Conservation (phyloP, 345 rosid species). For the Ceriops tagal region DNA sequence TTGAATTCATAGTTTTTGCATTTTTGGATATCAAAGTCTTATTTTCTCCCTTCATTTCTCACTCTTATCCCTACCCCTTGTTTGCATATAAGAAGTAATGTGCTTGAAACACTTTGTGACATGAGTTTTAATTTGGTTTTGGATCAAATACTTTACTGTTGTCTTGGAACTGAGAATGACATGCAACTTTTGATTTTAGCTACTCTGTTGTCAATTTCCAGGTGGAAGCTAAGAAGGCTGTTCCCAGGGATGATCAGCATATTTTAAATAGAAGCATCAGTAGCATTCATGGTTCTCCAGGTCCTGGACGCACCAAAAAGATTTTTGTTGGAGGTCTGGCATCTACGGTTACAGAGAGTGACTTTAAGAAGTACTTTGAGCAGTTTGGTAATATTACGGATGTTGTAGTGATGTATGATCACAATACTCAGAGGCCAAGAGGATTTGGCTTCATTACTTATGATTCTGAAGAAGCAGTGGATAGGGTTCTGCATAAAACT, state of each 20-base stretch:
- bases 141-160: neutral
- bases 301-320: slow-evolving; percentile 65
- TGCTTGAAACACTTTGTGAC: neutral
- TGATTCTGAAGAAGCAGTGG: slow-evolving; percentile 90
- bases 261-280: slow-evolving; percentile 48
- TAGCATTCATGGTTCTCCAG: slow-evolving; percentile 58
- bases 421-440: slow-evolving; percentile 95
- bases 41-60: no score
- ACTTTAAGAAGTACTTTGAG: slow-evolving; percentile 80
- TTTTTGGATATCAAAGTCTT: neutral
- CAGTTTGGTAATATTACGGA: slow-evolving; percentile 83
- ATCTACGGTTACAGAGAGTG: slow-evolving; percentile 57
- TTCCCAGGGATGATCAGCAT: slow-evolving; percentile 84
- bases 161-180: slow-evolving; percentile 12
- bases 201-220: slow-evolving; percentile 30
- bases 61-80: no score
- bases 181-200: slow-evolving; percentile 12
- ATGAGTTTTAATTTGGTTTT: slow-evolving; percentile 13
- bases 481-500: slow-evolving; percentile 74
- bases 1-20: neutral
- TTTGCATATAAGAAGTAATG: neutral
- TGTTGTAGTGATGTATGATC: slow-evolving; percentile 98
- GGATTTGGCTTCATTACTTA: slow-evolving; percentile 98
- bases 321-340: slow-evolving; percentile 94
- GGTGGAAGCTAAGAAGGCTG: slow-evolving; percentile 99